Evolutionary conservation across 345 rosid genomes (phyloP).

Genomic region (Euphorbia lathyris): DNA sequence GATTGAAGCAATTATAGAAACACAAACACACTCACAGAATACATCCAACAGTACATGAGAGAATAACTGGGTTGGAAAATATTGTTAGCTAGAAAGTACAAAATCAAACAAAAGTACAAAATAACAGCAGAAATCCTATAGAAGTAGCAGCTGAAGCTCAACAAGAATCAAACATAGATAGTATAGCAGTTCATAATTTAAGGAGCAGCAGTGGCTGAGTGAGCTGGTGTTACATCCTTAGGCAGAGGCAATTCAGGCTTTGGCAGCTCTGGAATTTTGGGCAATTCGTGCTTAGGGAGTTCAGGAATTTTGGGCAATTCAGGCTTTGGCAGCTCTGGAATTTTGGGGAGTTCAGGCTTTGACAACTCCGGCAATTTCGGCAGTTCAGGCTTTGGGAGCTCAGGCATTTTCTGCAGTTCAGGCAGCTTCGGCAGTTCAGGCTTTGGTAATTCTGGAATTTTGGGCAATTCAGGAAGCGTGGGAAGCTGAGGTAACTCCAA

Average conservation of each 20-base stretch:
- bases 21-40: no score
- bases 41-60: no score
- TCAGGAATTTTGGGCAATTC: background rate
- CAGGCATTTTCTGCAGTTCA: background rate
- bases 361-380: background rate
- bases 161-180: no score
- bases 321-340: slow-evolving; percentile 1
- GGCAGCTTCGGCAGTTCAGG: background rate
- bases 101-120: no score
- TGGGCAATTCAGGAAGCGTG: background rate
- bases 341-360: background rate
- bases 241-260: background rate
- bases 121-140: no score
- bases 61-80: no score
- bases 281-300: background rate
- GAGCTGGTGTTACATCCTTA: background rate
- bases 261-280: slow-evolving; percentile 11
- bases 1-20: no score
- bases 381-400: background rate
- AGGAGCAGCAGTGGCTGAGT: slow-evolving; percentile 4
- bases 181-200: background rate
- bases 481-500: background rate
- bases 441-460: background rate
- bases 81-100: no score
- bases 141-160: no score